Percentiles rank a stretch among this genome's conserved stretches.
These are phyloP conservation scores for Phoma sp. DNA, from an alignment of 2,329 filamentous ascomycete genomes.

Conservation along the genomic window DNA sequence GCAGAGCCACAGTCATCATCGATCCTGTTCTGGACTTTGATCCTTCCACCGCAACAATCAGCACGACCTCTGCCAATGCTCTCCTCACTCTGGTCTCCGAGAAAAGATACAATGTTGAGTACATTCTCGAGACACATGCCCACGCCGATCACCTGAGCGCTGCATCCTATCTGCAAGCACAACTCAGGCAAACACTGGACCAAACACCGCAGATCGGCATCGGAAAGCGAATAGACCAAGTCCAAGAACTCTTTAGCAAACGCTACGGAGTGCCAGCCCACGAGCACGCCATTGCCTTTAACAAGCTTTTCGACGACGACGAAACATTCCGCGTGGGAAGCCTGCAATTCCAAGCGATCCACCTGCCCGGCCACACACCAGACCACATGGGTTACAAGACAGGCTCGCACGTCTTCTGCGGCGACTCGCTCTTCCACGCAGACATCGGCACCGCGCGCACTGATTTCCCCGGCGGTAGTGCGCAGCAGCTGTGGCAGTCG, in stretches of 20 bases:
- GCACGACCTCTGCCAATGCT: conserved; percentile 60
- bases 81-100: conserved; percentile 55
- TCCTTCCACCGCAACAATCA: conserved; percentile 51
- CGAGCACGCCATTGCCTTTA: conserved; percentile 59
- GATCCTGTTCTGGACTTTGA: conserved; percentile 68
- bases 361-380: conserved; percentile 67
- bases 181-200: conserved; percentile 43
- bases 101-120: conserved; percentile 56
- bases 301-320: conserved; percentile 61
- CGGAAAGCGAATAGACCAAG: conserved; percentile 59
- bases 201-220: conserved; percentile 58
- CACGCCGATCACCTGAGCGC: conserved; percentile 68
- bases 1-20: conserved; percentile 61
- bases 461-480: conserved; percentile 47
- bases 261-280: conserved; percentile 55
- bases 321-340: conserved; percentile 60
- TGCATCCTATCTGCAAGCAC: conserved; percentile 62
- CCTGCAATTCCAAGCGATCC: conserved; percentile 55
- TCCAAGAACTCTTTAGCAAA: conserved; percentile 59
- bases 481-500: conserved; percentile 35
- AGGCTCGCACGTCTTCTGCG: conserved; percentile 50
- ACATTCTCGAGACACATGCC: conserved; percentile 68
- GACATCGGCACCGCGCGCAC: conserved; percentile 44
- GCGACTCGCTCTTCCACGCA: conserved; percentile 46
- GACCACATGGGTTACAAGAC: conserved; percentile 67